Percentiles rank a stretch among this genome's conserved stretches.
Evolutionary conservation across 768 basidiomycete genomes (phyloP).

Genomic region (Ephemerocybe angulata): DNA sequence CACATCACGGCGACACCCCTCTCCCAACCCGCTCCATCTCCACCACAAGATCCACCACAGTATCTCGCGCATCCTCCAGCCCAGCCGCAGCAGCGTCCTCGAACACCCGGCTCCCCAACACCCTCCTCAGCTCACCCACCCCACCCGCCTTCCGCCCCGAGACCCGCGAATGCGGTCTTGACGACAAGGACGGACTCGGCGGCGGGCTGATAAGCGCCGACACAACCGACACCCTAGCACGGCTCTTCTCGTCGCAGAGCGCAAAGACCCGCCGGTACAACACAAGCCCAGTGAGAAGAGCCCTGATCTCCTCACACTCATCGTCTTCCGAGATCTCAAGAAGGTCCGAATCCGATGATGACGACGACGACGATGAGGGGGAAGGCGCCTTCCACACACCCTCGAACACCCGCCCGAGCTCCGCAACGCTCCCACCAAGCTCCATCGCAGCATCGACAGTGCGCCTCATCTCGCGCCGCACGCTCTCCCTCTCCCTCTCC

Average conservation of each 20-base stretch:
- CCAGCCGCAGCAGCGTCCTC: conserved; percentile 26
- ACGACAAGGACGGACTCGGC: conserved; percentile 44
- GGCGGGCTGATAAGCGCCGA: conserved; percentile 56
- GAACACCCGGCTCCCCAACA: conserved; percentile 49
- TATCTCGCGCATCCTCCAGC: conserved; percentile 72
- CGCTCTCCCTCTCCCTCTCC: conserved; percentile 31
- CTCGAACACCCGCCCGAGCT: conserved; percentile 55
- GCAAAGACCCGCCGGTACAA: conserved; percentile 63
- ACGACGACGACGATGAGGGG: conserved; percentile 23
- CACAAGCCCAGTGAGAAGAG: conserved; percentile 56
- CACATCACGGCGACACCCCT: conserved; percentile 1
- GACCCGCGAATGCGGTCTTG: conserved; percentile 7
- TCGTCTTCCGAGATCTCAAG: conserved; percentile 17
- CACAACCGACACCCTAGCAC: conserved; percentile 16
- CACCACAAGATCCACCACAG: conserved; percentile 69
- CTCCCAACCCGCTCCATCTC: conserved; percentile 34
- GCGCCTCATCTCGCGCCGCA: conserved; percentile 40
- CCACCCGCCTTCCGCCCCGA: conserved; percentile 30
- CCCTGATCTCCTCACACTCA: conserved; percentile 48
- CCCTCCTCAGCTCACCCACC: conserved; percentile 45
- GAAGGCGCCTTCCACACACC: conserved; percentile 46
- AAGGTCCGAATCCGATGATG: conserved; percentile 20
- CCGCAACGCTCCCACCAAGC: conserved; percentile 55
- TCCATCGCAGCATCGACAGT: conserved; percentile 59
- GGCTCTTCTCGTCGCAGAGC: conserved; percentile 17